Conservation (phyloP, 176 grass and related monocot species). For the Carex cristatella region DNA sequence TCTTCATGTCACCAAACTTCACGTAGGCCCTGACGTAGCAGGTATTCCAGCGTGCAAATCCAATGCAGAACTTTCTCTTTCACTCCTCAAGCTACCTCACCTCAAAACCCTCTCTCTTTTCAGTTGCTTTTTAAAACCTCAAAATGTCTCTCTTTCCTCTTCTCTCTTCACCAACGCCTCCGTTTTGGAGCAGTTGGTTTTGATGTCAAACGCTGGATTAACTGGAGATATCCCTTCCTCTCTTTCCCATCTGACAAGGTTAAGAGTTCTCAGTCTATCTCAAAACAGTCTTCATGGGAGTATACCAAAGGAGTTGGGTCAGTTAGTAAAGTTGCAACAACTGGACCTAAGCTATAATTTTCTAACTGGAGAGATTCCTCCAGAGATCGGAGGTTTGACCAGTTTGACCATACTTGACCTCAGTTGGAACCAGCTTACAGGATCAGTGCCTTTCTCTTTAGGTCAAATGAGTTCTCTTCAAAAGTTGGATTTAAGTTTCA, state of each 20-base stretch:
- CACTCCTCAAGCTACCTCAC: conserved; percentile 51
- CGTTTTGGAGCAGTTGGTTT: conserved; percentile 58
- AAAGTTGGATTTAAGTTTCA: conserved; percentile 78
- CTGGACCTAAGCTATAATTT: conserved; percentile 77
- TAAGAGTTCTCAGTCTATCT: conserved; percentile 65
- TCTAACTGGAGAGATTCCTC: conserved; percentile 44
- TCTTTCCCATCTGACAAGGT: conserved; percentile 22
- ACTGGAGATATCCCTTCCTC: conserved; percentile 38
- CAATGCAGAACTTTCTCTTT: conserved; percentile 33
- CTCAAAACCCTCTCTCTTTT: conserved; percentile 71
- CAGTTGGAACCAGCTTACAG: conserved; percentile 58
- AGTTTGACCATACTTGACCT: conserved; percentile 76
- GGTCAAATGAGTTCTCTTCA: conserved; percentile 44
- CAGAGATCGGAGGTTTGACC: conserved; percentile 45
- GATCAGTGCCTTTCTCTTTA: conserved; percentile 32
- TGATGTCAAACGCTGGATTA: conserved; percentile 65
- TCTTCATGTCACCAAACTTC: conserved; percentile 64
- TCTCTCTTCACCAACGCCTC: conserved; percentile 46
- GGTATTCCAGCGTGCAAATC: conserved; percentile 41
- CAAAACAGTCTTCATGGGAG: conserved; percentile 52
- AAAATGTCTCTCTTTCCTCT: conserved; percentile 24
- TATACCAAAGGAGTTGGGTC: conserved; percentile 49
- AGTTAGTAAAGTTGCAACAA: conserved; percentile 43
- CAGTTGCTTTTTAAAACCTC: conserved; percentile 38
- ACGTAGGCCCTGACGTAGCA: conserved; percentile 66